Evolutionary conservation across 129 eudicot species (phyloP).

Genomic region (sunflower (Helianthus annuus)): HanXRQr2.0-SUNRISE NC_035437.2:102918630-102919129

Average conservation of each 20-base stretch:
- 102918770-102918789: constrained; percentile 75
- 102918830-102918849: constrained; percentile 46
- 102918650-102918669: constrained; percentile 55
- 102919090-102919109: constrained; percentile 50
- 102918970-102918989: constrained; percentile 30
- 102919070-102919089: constrained; percentile 39
- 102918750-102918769: constrained; percentile 55
- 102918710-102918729: constrained; percentile 69
- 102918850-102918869: constrained; percentile 80
- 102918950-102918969: constrained; percentile 9
- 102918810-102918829: constrained; percentile 59
- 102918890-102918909: constrained; percentile 84
- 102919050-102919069: constrained; percentile 55
- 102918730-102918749: constrained; percentile 12
- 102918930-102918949: constrained; percentile 41
- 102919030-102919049: constrained; percentile 37
- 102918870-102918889: constrained; percentile 71
- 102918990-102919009: constrained; percentile 20
- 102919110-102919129: constrained; percentile 68
- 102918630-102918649: constrained; percentile 89
- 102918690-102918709: constrained; percentile 71
- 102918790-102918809: constrained; percentile 67
- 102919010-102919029: constrained; percentile 27
- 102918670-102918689: constrained; percentile 43
- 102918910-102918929: constrained; percentile 79